Conservation (phyloP, 768 basidiomycete genomes). For the Hirschioporus abietinus region DNA sequence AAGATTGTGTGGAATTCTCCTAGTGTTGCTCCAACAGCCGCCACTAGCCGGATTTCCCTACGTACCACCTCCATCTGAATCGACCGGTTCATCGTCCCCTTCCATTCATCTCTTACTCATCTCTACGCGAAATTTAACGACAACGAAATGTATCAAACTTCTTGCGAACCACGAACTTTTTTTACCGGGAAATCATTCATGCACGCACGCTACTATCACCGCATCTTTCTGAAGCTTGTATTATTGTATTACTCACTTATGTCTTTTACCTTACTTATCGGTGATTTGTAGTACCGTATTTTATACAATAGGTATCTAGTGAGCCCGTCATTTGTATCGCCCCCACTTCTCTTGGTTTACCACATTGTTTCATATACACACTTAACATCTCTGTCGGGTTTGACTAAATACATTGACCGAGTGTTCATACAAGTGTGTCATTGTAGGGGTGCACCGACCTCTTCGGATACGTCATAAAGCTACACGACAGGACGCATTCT, state of each 20-base stretch:
- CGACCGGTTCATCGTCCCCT: neutral
- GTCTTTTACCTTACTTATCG: neutral
- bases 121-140: neutral
- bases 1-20: constrained; percentile 29
- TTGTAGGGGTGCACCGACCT: neutral
- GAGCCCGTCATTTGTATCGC: neutral
- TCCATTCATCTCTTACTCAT: neutral
- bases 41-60: neutral
- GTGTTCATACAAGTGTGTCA: neutral
- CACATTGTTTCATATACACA: neutral
- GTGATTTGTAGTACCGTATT: neutral
- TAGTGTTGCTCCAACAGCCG: neutral
- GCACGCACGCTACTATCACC: neutral
- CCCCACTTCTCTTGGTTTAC: neutral
- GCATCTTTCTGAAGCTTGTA: neutral
- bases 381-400: neutral
- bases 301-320: neutral
- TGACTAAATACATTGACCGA: neutral
- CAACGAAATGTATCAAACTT: neutral
- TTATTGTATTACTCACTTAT: neutral
- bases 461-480: neutral
- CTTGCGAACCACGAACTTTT: neutral
- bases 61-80: neutral
- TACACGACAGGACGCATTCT: neutral
- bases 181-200: neutral